Evolutionary conservation across 225 moss, liverwort and hornwort genomes (phyloP), one percentile per base, ranked within the genome.

Genomic region (Marchantia polymorpha): DNA sequence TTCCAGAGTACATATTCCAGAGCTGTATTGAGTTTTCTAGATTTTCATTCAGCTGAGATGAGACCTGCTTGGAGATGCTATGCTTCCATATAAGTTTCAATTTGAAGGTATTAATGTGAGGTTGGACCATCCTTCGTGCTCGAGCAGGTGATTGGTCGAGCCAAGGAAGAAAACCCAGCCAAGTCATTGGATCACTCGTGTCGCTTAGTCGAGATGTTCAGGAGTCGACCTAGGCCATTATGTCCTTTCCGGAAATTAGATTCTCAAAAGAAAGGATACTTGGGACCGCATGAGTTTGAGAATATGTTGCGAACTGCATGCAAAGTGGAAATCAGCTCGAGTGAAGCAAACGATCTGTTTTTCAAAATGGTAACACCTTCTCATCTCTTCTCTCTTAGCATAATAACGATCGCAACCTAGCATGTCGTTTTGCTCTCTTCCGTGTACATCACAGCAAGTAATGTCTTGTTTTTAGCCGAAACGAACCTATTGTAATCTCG

Each of bases 161-260:
- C 76, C 2, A 85, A 81, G 79, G 87, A 88, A 81, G 49, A 73
- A 15, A 88, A 88, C 65, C 87, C 87, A 23, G 87, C 87, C 15
- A 74, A 78, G 52, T 77, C 75, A 20, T 74, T 88, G 82, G 87
- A 88, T 63, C 82, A 79, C 52, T 66, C 70, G 46, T 85, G 84
- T 30, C 75, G 39, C 12, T 53, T 69, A 26, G 87, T 88, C 8
- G 70, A 83, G 7, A 52, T 83, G 9, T 88, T 55, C 63, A 29
- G 61, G 52, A 26, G 27, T 3, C 23, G 23, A 69, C 50, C 54
- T 26, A 87, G 78, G 68, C 56, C 82, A 0, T 67, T 85, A 11
- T 88, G 87, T 81, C 87, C 87, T 30, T 88, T 85, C 61, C 84
- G 87, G 27, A 85, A 88, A 31, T 72, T 88, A 9, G 87, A 88